These are phyloP conservation scores for Annulohypoxylon nitens DNA, from an alignment of 495 filamentous ascomycete species.

Conservation along the genomic window DNA sequence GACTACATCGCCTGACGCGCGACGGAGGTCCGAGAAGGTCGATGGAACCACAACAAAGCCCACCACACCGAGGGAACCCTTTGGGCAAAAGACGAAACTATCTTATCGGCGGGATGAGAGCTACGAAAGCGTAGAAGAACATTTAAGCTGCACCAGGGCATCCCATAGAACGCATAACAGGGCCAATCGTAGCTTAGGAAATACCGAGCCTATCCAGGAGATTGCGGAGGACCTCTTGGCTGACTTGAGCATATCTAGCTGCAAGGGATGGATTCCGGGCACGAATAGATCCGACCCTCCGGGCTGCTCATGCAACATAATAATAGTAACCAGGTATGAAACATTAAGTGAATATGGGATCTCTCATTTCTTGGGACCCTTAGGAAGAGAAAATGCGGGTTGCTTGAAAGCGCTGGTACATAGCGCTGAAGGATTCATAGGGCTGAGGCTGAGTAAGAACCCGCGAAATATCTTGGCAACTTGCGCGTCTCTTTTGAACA, in stretches of 20 bases:
- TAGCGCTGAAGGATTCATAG: constrained; percentile 34
- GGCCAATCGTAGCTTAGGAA: constrained; percentile 31
- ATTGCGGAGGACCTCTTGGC: constrained; percentile 17
- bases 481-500: background rate
- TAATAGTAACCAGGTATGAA: constrained; percentile 8
- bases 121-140: constrained; percentile 11
- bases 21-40: constrained; percentile 46
- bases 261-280: constrained; percentile 25
- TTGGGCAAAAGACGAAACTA: constrained; percentile 17
- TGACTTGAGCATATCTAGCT: constrained; percentile 10
- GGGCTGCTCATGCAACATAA: constrained; percentile 13
- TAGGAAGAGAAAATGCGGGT: constrained; percentile 2
- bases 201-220: background rate
- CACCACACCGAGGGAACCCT: constrained; percentile 17
- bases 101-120: constrained; percentile 18
- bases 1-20: constrained; percentile 18
- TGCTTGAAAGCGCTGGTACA: constrained; percentile 2
- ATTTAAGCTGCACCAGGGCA: constrained; percentile 16
- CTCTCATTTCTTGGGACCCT: constrained; percentile 2
- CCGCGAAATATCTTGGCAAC: constrained; percentile 7
- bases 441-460: constrained; percentile 41
- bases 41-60: constrained; percentile 25
- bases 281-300: constrained; percentile 18
- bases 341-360: background rate
- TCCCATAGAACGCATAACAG: background rate